phyloP scores from a whole-genome alignment of 2,329 filamentous ascomycete species.

The Pyrenochaeta sp. region DNA sequence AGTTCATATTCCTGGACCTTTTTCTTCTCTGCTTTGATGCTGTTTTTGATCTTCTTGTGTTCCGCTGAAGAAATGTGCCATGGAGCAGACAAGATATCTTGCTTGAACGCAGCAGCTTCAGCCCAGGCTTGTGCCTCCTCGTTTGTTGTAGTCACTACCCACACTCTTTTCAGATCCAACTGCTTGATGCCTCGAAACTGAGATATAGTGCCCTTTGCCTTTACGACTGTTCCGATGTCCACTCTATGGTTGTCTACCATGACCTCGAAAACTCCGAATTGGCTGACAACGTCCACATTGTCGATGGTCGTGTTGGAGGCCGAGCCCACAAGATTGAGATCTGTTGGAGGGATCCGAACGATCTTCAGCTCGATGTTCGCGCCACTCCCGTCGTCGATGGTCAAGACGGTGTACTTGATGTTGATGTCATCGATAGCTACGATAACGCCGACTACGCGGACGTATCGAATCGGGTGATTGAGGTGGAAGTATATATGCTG shows the following conservation, averaged over 20 bases:
- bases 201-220: slow-evolving; percentile 65
- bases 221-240: slow-evolving; percentile 61
- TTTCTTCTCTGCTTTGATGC: slow-evolving; percentile 51
- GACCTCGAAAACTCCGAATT: slow-evolving; percentile 53
- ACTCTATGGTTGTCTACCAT: slow-evolving; percentile 45
- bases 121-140: slow-evolving; percentile 64
- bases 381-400: slow-evolving; percentile 69
- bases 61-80: slow-evolving; percentile 61
- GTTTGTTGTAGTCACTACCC: slow-evolving; percentile 59
- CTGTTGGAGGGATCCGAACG: slow-evolving; percentile 46
- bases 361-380: slow-evolving; percentile 65
- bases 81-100: slow-evolving; percentile 59
- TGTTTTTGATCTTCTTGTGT: slow-evolving; percentile 51
- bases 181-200: slow-evolving; percentile 62
- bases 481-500: slow-evolving; percentile 65
- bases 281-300: slow-evolving; percentile 50
- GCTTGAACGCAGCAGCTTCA: slow-evolving; percentile 59
- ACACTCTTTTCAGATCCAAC: slow-evolving; percentile 63
- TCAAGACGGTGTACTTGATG: slow-evolving; percentile 57
- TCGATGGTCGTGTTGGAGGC: slow-evolving; percentile 48
- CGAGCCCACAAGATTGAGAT: slow-evolving; percentile 32
- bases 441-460: slow-evolving; percentile 56
- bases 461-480: slow-evolving; percentile 61
- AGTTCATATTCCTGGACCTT: slow-evolving; percentile 46
- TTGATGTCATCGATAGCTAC: slow-evolving; percentile 55